phyloP scores from a whole-genome alignment of 306 rosid species.

The Cucumis melo region DNA sequence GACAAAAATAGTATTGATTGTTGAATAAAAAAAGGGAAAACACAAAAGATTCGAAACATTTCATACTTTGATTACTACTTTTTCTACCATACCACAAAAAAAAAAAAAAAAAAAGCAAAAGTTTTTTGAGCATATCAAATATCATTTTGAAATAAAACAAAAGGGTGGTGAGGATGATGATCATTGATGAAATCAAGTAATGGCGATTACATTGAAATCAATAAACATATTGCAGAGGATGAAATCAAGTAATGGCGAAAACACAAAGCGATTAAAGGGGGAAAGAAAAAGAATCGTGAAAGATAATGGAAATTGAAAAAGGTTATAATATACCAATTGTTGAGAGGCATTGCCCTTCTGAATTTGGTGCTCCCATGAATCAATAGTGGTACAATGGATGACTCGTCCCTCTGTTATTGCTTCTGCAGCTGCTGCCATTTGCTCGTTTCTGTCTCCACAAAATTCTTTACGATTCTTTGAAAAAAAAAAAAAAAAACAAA shows the following conservation, averaged over 20 bases:
- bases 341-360: constrained; percentile 38
- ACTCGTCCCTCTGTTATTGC: constrained; percentile 48
- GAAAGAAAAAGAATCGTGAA: too few species aligned
- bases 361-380: constrained; percentile 39
- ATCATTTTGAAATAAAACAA: background rate
- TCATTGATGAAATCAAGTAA: background rate
- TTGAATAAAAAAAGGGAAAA: background rate
- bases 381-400: constrained; percentile 36
- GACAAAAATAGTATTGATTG: constrained; percentile 4
- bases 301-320: background rate
- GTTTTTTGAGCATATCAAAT: background rate
- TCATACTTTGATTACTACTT: constrained; percentile 1
- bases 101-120: background rate
- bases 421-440: constrained; percentile 14
- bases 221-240: background rate
- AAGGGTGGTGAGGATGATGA: background rate
- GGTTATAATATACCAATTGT: constrained; percentile 32
- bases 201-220: background rate
- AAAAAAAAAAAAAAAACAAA: background rate
- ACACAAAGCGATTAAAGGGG: background rate
- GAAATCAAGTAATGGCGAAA: background rate
- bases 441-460: background rate
- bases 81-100: background rate
- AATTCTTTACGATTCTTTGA: background rate
- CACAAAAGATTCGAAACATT: constrained; percentile 6